phyloP scores from a whole-genome alignment of 208 protist genomes.

The Acanthamoeba divionensis region DNA sequence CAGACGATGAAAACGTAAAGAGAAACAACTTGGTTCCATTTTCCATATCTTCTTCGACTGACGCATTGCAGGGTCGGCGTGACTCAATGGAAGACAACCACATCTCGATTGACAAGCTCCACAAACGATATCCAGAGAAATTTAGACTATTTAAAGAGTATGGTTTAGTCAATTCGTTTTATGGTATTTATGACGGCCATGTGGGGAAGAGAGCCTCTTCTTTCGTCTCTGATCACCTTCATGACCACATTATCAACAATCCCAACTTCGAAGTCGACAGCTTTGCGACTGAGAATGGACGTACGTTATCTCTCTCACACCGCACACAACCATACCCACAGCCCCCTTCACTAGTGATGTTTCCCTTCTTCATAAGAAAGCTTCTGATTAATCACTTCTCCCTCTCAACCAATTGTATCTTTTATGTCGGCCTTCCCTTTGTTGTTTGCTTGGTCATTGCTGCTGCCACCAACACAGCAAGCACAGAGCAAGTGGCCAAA shows the following conservation, averaged over 20 bases:
- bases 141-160: neutral
- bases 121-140: neutral
- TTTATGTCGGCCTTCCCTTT: neutral
- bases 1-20: too few species aligned
- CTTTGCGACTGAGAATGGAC: neutral
- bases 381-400: neutral
- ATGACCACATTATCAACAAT: neutral
- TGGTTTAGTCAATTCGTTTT: neutral
- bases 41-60: neutral
- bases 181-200: conserved; percentile 21
- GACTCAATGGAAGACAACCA: neutral
- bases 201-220: neutral
- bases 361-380: neutral
- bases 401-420: neutral
- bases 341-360: neutral
- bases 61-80: neutral
- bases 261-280: neutral
- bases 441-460: neutral
- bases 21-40: too few species aligned
- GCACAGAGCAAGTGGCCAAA: neutral
- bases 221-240: neutral
- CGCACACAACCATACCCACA: neutral
- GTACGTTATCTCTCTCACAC: neutral
- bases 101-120: neutral
- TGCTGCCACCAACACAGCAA: neutral